phyloP scores from a whole-genome alignment of 345 rosid species.

The Sapria himalayana region DNA sequence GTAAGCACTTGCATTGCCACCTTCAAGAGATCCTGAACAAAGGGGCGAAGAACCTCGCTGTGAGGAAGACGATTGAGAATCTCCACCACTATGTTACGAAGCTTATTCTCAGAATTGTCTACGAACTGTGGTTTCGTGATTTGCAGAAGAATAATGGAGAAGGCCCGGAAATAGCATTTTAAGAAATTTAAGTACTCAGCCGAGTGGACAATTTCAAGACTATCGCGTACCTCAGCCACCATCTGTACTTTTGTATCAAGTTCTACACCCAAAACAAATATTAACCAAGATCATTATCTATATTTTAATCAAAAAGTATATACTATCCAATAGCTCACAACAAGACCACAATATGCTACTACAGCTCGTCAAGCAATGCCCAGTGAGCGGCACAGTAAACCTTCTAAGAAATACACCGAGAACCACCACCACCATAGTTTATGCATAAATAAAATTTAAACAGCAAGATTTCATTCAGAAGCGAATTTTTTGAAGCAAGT shows the following conservation, averaged over 20 bases:
- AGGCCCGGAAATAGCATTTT: slow-evolving; percentile 83
- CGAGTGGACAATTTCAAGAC: slow-evolving; percentile 93
- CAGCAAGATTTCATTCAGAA: too few species aligned
- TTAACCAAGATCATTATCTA: too few species aligned
- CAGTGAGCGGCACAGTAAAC: too few species aligned
- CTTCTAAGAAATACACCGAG: too few species aligned
- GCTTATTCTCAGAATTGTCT: slow-evolving; percentile 83
- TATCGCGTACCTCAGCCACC: slow-evolving; percentile 94
- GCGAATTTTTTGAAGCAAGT: too few species aligned
- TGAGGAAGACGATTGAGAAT: slow-evolving; percentile 89
- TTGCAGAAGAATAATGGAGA: slow-evolving; percentile 53
- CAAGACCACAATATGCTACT: too few species aligned
- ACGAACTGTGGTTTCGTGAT: slow-evolving; percentile 61
- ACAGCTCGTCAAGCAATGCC: too few species aligned
- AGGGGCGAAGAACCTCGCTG: slow-evolving; percentile 95
- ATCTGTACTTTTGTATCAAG: slow-evolving; percentile 59
- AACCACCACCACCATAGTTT: too few species aligned
- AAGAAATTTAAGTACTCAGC: slow-evolving; percentile 90
- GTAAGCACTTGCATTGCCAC: slow-evolving; percentile 97
- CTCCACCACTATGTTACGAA: slow-evolving; percentile 76
- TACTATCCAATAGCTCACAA: too few species aligned
- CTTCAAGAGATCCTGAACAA: slow-evolving; percentile 89
- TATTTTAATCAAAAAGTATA: too few species aligned
- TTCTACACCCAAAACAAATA: slow-evolving; percentile 25
- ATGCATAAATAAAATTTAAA: too few species aligned